Percentiles rank a stretch among this genome's conserved stretches.
Conservation (phyloP, 768 basidiomycete genomes). For the Scleroderma citrinum region DNA sequence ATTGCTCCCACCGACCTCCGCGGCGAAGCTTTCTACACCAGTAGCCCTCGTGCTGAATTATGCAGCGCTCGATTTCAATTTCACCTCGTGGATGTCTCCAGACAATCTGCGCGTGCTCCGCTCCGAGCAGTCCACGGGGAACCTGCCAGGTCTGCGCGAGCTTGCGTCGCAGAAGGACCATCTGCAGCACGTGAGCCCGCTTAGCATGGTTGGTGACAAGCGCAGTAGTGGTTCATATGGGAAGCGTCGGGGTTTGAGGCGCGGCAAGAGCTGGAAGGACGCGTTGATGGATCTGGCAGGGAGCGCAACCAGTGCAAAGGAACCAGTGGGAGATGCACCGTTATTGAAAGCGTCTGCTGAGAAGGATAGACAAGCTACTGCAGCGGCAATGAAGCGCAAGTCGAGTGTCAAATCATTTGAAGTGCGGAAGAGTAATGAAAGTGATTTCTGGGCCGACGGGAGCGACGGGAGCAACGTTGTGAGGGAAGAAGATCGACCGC, state of each 20-base stretch:
- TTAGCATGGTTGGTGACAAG: conserved; percentile 84
- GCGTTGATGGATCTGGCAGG: conserved; percentile 42
- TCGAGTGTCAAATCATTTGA: conserved; percentile 23
- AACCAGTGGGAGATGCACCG: neutral
- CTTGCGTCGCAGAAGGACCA: conserved; percentile 82
- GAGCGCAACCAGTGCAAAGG: conserved; percentile 24
- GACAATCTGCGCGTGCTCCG: conserved; percentile 78
- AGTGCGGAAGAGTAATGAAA: conserved; percentile 31
- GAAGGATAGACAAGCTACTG: conserved; percentile 9
- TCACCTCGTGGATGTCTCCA: conserved; percentile 94
- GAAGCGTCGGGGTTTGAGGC: conserved; percentile 43
- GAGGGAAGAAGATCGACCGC: conserved; percentile 68
- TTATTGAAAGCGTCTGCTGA: neutral
- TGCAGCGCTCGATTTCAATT: conserved; percentile 94
- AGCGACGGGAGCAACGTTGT: conserved; percentile 43
- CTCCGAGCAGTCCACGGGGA: conserved; percentile 80
- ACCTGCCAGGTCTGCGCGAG: conserved; percentile 67
- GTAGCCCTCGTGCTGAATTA: conserved; percentile 84
- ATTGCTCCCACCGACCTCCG: conserved; percentile 14
- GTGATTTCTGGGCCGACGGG: conserved; percentile 47
- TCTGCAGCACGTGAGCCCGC: conserved; percentile 79
- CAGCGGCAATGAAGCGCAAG: conserved; percentile 21
- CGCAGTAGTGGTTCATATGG: conserved; percentile 23
- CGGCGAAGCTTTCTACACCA: conserved; percentile 59
- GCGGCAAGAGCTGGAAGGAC: conserved; percentile 53